These are phyloP conservation scores for Zea mays DNA, from an alignment of 176 grass and related monocot species.

Conservation along the genomic window DNA sequence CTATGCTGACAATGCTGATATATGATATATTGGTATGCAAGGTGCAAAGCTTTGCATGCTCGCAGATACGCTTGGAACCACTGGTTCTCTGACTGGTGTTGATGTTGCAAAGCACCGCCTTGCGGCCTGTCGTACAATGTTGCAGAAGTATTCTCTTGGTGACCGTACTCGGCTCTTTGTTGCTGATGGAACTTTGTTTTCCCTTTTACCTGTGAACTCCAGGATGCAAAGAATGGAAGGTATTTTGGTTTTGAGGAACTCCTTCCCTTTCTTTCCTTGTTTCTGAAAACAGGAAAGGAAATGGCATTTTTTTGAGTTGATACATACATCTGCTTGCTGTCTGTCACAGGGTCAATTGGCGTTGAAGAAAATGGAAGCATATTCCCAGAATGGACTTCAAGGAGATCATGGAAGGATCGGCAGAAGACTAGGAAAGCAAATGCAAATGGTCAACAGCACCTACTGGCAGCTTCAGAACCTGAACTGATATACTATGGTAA, in stretches of 20 bases:
- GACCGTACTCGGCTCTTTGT: constrained; percentile 81
- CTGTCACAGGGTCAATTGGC: constrained; percentile 42
- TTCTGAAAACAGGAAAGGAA: constrained; percentile 7
- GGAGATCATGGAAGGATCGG: constrained; percentile 78
- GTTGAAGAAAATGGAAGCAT: constrained; percentile 38
- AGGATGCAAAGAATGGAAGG: constrained; percentile 28
- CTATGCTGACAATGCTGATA: not conserved
- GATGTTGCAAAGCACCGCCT: constrained; percentile 85
- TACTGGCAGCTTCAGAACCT: constrained; percentile 52
- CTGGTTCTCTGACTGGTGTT: constrained; percentile 88
- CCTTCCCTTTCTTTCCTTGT: constrained; percentile 19
- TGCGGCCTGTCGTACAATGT: constrained; percentile 87
- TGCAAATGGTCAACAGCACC: constrained; percentile 43
- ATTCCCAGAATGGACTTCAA: constrained; percentile 72
- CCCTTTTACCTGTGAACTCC: constrained; percentile 60
- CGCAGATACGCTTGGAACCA: constrained; percentile 66
- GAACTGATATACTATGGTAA: constrained; percentile 95
- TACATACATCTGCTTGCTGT: constrained; percentile 34
- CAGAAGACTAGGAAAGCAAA: constrained; percentile 56
- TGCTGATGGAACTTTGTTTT: constrained; percentile 84
- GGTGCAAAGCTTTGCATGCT: constrained; percentile 99
- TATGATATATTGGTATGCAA: constrained; percentile 38
- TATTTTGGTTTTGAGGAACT: constrained; percentile 29
- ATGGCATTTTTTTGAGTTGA: constrained; percentile 5
- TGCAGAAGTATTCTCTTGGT: constrained; percentile 88